Base-by-base conservation (phyloP, 2,329 filamentous ascomycete species). In the Chaetomiaceae sp. region DNA sequence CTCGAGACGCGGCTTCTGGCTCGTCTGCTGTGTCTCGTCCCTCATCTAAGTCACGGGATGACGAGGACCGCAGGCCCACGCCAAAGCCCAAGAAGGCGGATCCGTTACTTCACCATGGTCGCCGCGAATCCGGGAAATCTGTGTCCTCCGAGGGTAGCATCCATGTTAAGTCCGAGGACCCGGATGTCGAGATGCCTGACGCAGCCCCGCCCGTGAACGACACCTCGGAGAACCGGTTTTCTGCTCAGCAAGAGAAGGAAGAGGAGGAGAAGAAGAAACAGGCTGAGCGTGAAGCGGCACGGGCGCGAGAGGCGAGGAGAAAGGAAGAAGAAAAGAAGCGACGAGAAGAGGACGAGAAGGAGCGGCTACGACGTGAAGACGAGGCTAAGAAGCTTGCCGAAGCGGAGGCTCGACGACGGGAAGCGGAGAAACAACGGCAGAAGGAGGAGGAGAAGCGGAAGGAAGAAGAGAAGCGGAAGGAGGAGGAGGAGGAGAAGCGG, bases 151-250 rank as follows among this genome's bases (percentile, higher is more conserved):
- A 78, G 33, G 75, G 72, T 55, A 72, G 66, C 45, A 75, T 79
- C n/a, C 71, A 73, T 38, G 74, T 80, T 33, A 79, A 79, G 54
- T 74, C 74, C 0, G 76, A 80, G 50, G 76, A 79, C 45, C 59
- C 66, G 2, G 78, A 81, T 45, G 60, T 76, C 8, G 74, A 77
- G 17, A 80, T 81, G 76, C 65, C 64, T 2, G 77, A 80, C 51
- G 70, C 67, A 2, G 64, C 52, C 27, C 45, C 54, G 32, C 39
- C 50, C 5, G 50, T 46, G 3, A 61, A 59, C 15, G 62, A 61
- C 8, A 53, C 37, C 11, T 35, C 54, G 5, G 62, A 63, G 22
- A 51, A 55, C 4, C 64, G 57, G 40, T 30, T 60, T 12, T 20
- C 35, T 1, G 24, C 38, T 9, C 45, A 50, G 12, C 53, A 56